A percentile compares a stretch with the other conserved stretches of the same genome.
phyloP scores from a whole-genome alignment of 2,329 filamentous ascomycete genomes.

The Amesomyces nigricolor region DNA sequence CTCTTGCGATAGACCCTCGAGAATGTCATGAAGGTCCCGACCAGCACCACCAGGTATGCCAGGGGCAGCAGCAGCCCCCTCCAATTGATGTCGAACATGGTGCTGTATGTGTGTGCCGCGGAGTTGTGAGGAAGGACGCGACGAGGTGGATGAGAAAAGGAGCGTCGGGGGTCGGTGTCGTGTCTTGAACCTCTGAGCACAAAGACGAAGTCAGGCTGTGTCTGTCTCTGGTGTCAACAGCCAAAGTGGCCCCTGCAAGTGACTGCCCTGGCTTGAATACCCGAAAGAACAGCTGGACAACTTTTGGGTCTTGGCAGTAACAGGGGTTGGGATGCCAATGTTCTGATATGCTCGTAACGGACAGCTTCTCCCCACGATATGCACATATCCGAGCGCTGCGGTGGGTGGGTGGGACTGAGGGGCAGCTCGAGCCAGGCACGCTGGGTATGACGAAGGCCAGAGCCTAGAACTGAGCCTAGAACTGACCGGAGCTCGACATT shows the following conservation, averaged over 20 bases:
- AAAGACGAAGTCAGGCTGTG: not conserved
- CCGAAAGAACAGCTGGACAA: slow-evolving; percentile 29
- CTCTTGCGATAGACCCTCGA: slow-evolving; percentile 88
- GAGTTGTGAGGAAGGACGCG: not conserved
- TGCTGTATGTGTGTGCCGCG: not conserved
- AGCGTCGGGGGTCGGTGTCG: not conserved
- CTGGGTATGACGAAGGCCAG: slow-evolving; percentile 22
- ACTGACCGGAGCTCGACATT: not conserved
- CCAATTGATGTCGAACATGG: slow-evolving; percentile 64
- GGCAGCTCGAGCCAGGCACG: slow-evolving; percentile 20
- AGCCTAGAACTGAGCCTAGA: no score
- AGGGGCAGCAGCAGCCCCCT: slow-evolving; percentile 79
- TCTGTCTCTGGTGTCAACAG: not conserved
- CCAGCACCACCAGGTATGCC: slow-evolving; percentile 81
- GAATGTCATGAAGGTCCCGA: slow-evolving; percentile 86
- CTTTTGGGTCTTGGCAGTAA: slow-evolving; percentile 19
- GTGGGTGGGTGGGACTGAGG: slow-evolving; percentile 6
- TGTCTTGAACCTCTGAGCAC: not conserved
- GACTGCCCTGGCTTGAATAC: not conserved
- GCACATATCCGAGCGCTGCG: not conserved
- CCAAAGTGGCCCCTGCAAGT: slow-evolving; percentile 5
- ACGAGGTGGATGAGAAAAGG: not conserved
- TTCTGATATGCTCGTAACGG: not conserved
- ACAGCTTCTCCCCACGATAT: not conserved
- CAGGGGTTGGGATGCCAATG: not conserved